phyloP scores from a whole-genome alignment of 345 rosid genomes.

The Bruguiera gymnorhiza region DNA sequence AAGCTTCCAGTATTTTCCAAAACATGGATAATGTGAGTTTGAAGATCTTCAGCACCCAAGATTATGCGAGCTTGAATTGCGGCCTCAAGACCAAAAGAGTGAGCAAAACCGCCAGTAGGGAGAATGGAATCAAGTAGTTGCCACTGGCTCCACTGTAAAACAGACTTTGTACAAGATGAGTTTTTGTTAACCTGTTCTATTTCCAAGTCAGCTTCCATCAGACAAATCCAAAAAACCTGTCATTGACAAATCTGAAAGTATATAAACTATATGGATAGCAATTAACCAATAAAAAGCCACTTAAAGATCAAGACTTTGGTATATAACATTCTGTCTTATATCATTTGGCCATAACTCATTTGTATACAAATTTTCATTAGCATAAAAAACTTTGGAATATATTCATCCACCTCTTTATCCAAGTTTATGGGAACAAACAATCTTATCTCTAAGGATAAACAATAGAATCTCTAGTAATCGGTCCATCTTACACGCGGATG shows the following conservation, averaged over 20 bases:
- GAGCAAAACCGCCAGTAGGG: constrained; percentile 91
- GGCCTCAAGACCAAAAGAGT: constrained; percentile 83
- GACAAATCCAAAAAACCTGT: background rate
- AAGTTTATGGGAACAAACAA: too few species aligned
- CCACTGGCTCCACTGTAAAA: constrained; percentile 84
- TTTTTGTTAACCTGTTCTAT: background rate
- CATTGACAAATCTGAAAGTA: background rate
- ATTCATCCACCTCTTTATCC: too few species aligned
- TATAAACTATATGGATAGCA: too few species aligned
- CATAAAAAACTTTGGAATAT: too few species aligned
- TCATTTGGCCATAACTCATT: too few species aligned
- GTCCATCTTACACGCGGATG: too few species aligned
- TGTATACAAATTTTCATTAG: too few species aligned
- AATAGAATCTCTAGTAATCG: too few species aligned
- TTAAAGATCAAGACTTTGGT: too few species aligned
- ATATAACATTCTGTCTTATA: too few species aligned
- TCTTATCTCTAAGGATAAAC: too few species aligned
- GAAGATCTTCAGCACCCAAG: constrained; percentile 47
- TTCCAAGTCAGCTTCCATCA: constrained; percentile 18
- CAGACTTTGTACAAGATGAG: background rate
- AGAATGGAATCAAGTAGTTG: constrained; percentile 85
- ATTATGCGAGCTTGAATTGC: constrained; percentile 64
- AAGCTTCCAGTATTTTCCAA: constrained; percentile 73
- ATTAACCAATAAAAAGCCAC: too few species aligned
- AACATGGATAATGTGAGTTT: constrained; percentile 39